These are phyloP conservation scores for Ceratocystis harringtonii DNA, from an alignment of 2,329 filamentous ascomycete genomes.

Conservation along the genomic window DNA sequence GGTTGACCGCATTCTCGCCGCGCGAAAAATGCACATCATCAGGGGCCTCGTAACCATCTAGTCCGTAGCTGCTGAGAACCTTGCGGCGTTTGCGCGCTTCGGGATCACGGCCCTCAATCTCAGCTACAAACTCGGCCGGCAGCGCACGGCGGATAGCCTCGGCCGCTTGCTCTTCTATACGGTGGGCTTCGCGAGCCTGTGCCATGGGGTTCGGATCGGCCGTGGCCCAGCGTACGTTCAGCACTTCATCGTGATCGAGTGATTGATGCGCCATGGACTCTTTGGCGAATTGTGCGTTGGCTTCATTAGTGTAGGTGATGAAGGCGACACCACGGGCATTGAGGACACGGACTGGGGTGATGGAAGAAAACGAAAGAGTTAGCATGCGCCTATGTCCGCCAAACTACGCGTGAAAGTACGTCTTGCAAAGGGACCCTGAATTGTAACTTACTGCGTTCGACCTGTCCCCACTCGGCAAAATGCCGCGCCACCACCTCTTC, in stretches of 20 bases:
- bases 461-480: slow-evolving; percentile 90
- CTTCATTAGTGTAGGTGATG: slow-evolving; percentile 83
- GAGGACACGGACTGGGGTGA: slow-evolving; percentile 50
- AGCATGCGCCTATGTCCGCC: background rate
- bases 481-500: slow-evolving; percentile 91
- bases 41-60: slow-evolving; percentile 84
- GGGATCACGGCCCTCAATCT: slow-evolving; percentile 82
- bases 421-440: background rate
- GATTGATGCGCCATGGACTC: slow-evolving; percentile 93
- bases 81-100: slow-evolving; percentile 78
- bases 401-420: background rate
- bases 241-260: slow-evolving; percentile 76
- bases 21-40: slow-evolving; percentile 87
- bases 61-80: slow-evolving; percentile 74
- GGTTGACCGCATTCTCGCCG: slow-evolving; percentile 53
- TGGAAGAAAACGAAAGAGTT: background rate
- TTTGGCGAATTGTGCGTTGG: slow-evolving; percentile 79
- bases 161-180: slow-evolving; percentile 89
- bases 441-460: slow-evolving; percentile 50
- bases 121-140: slow-evolving; percentile 78
- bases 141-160: slow-evolving; percentile 81
- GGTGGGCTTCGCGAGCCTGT: slow-evolving; percentile 74
- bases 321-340: slow-evolving; percentile 86
- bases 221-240: slow-evolving; percentile 96
- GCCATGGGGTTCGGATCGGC: slow-evolving; percentile 91